These are phyloP conservation scores for Cyamopsis tetragonoloba DNA, from an alignment of 306 rosid species.

Conservation along the genomic window DNA sequence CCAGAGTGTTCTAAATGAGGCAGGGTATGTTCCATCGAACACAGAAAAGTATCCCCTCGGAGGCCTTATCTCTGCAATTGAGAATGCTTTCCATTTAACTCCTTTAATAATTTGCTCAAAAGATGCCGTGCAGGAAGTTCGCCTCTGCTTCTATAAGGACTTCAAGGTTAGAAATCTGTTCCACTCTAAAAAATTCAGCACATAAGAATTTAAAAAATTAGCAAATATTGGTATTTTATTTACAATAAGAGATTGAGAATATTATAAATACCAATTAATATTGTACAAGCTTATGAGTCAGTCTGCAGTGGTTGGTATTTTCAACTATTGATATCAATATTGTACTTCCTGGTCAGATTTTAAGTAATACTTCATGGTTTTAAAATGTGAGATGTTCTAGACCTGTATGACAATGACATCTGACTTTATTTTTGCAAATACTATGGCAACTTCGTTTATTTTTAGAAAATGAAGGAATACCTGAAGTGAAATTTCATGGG, in stretches of 20 bases:
- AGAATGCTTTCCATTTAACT: conserved; percentile 81
- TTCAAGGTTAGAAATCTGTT: conserved; percentile 54
- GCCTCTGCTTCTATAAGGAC: conserved; percentile 83
- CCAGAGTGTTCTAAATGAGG: conserved; percentile 72
- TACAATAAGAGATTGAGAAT: not conserved
- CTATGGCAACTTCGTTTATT: not conserved
- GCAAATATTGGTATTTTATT: conserved; percentile 10
- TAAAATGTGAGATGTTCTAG: not conserved
- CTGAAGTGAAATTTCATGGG: conserved; percentile 1
- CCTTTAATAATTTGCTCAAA: conserved; percentile 62
- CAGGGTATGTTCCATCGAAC: conserved; percentile 84
- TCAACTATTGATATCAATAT: conserved; percentile 1
- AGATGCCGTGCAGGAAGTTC: conserved; percentile 70
- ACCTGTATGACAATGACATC: not conserved
- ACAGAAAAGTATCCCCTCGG: conserved; percentile 88
- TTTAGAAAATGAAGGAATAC: not conserved
- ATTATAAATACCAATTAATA: not conserved
- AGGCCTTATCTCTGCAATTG: conserved; percentile 82
- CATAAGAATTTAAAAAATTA: conserved; percentile 7
- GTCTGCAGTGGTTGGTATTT: not conserved
- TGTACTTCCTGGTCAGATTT: conserved; percentile 13
- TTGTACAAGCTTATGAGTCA: not conserved
- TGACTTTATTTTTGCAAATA: not conserved
- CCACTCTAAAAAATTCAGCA: not conserved
- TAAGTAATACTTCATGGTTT: not conserved